Evolutionary conservation across 495 filamentous ascomycete species (phyloP), one percentile per base, ranked within the genome.

Genomic region (Neurospora sp.): DNA sequence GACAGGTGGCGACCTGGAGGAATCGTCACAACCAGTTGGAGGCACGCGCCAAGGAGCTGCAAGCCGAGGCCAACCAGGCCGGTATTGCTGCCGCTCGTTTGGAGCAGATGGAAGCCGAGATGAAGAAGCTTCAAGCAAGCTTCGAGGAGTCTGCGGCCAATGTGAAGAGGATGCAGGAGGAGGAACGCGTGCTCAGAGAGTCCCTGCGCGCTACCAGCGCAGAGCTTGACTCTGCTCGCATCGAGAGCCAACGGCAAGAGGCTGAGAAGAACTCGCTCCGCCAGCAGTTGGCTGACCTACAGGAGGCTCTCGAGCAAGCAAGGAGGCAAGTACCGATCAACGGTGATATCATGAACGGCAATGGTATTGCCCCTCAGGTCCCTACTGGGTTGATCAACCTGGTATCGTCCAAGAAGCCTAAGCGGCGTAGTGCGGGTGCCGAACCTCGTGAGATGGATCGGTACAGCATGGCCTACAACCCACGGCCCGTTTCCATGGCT

Each of bases 321-420:
- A 94, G 92, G 83, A 87, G 92, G 75, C 82, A 85, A 44, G 83
- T 83, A 46, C 83, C 86, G 2, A 80, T 88, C 74, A 90, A 90
- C 74, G 92, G 91, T 68, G 93, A 97, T 71, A 76, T 91, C 71
- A 81, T 84, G 46, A 97, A 97, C 79, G 93, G 93, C 48, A 69
- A 74, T 38, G 73, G 78, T 11, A 79, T 74, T 69, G 74, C 81
- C 12, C 85, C 87, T 71, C 79, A 86, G 31, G 87, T 90, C 72
- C 84, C 88, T 3, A 91, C 86, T 72, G 93, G 94, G 70, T 87
- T 99, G 71, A 98, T 99, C 85, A 98, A 98, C 79, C 85, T 99
- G 68, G 96, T 99, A 18, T 93, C 94, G 14, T 93, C 93, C 27
- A 99, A 98, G 88, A 98, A 97, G 85, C 94, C 95, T 41, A 97